Percentiles rank a stretch among this genome's conserved stretches.
Conservation (phyloP, 768 basidiomycete genomes). For the Tricholomella constricta region DNA sequence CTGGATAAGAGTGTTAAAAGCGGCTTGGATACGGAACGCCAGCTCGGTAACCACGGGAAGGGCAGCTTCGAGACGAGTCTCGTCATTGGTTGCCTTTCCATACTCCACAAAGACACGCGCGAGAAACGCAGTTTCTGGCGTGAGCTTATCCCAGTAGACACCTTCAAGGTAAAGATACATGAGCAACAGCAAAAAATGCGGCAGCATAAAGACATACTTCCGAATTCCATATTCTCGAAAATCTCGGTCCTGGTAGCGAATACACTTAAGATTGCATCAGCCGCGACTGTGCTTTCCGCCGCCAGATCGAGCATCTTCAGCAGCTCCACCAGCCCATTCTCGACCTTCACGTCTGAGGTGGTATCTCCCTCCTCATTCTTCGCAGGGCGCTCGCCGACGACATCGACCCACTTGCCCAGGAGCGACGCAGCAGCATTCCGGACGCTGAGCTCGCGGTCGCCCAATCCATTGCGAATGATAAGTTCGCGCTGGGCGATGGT, state of each 20-base stretch:
- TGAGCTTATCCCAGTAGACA: slow-evolving; percentile 67
- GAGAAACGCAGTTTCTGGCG: slow-evolving; percentile 78
- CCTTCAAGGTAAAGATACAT: slow-evolving; percentile 41
- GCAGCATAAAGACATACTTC: slow-evolving; percentile 45
- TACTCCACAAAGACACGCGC: slow-evolving; percentile 83
- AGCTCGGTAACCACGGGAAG: slow-evolving; percentile 86
- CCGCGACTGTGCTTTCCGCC: slow-evolving; percentile 58
- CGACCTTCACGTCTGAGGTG: slow-evolving; percentile 22
- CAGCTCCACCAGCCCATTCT: slow-evolving; percentile 22
- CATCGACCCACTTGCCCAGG: slow-evolving; percentile 76
- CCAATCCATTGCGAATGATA: slow-evolving; percentile 79
- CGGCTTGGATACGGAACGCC: slow-evolving; percentile 71
- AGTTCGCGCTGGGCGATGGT: slow-evolving; percentile 73
- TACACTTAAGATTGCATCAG: slow-evolving; percentile 73
- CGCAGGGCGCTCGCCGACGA: slow-evolving; percentile 40
- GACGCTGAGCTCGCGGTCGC: slow-evolving; percentile 80
- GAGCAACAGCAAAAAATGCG: background rate
- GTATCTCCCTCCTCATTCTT: slow-evolving; percentile 31
- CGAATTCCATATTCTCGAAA: slow-evolving; percentile 68
- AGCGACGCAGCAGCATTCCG: slow-evolving; percentile 71
- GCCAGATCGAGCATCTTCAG: slow-evolving; percentile 56
- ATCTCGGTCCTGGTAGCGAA: slow-evolving; percentile 68
- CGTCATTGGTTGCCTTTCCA: slow-evolving; percentile 63
- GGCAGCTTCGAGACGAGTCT: slow-evolving; percentile 60
- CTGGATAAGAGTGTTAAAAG: slow-evolving; percentile 57